Base-by-base conservation (phyloP, 805 yeast genomes). In the Yamadazyma takamatsuzukensis region DNA sequence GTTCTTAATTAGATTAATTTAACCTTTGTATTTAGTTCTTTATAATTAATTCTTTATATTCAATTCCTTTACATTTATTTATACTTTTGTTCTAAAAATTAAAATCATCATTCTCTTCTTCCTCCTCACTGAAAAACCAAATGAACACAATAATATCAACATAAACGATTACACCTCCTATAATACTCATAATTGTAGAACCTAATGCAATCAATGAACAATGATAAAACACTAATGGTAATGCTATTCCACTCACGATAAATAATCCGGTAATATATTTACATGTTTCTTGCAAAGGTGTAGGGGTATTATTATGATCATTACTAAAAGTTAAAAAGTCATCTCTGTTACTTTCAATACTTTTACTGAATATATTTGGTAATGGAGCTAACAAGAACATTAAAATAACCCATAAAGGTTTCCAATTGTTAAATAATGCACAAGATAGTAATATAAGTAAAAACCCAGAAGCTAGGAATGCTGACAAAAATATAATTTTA, bases 81-180 rank as follows among this genome's bases (percentile, higher is more conserved):
- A 27, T 17, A 18, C 18, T 11, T 18, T 7, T n/a, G 22, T 11
- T 19, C 35, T 50, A 66, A 33, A 67, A 67, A 37, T 67, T 65
- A 39, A 67, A 66, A 40, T 66, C 72, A 36, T 66, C 70, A 38
- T 61, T 62, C 23, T 64, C 69, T 27, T 66, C 72, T 34, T 67
- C 71, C 25, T 51, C 57, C 32, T 64, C 69, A 37, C 66, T 61
- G 53, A 67, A 67, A 40, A 67, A 66, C 72, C 72, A 66, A 21
- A 64, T 62, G 44, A 67, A 67, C 26, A 64, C 58, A 23, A 64
- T 57, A 24, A 67, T 67, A 39, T 64, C 72, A 15, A 54, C 52
- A 45, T 67, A 67, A n/a, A 67, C 72, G 14, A 65, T 62, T 32
- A 64, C 48, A 18, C 72, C 72, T 11, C 72, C 72, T 23, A 53